A percentile compares a stretch with the other conserved stretches of the same genome.
Conservation (phyloP, 176 grass and related monocot species). For the Urochloa ruziziensis region DNA sequence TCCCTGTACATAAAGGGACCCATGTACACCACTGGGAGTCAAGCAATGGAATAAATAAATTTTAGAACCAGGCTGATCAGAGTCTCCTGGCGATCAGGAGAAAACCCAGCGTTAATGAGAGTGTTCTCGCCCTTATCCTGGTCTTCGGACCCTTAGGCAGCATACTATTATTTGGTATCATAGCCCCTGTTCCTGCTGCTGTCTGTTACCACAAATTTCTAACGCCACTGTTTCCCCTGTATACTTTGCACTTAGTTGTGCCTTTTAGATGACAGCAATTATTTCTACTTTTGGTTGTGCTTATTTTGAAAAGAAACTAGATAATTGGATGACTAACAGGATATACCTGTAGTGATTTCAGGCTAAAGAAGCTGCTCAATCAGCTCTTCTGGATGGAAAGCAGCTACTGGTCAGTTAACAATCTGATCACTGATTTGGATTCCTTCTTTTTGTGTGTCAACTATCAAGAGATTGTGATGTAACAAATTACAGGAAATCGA, state of each 20-base stretch:
- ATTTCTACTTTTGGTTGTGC: not conserved
- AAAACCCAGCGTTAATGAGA: not conserved
- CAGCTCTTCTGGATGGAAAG: constrained; percentile 79
- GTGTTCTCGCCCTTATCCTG: not conserved
- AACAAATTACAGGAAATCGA: constrained; percentile 77
- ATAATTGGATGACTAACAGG: constrained; percentile 14
- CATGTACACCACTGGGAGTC: not conserved
- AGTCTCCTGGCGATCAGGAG: not conserved
- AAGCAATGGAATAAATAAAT: not conserved
- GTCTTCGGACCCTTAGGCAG: not conserved
- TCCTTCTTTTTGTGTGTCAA: not conserved
- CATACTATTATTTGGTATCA: not conserved
- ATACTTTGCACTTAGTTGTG: not conserved
- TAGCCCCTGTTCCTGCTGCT: not conserved
- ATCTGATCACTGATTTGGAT: constrained; percentile 12
- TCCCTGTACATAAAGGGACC: not conserved
- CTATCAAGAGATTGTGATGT: constrained; percentile 15
- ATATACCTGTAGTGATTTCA: constrained; percentile 76
- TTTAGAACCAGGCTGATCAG: not conserved
- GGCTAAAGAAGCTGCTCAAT: constrained; percentile 77
- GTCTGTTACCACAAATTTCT: not conserved
- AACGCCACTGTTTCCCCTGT: not conserved
- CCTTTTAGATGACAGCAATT: not conserved
- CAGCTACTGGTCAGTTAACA: constrained; percentile 65
- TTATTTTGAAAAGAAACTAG: not conserved